Conservation (phyloP, 176 grass and related monocot species). For the Carex pumila region DNA sequence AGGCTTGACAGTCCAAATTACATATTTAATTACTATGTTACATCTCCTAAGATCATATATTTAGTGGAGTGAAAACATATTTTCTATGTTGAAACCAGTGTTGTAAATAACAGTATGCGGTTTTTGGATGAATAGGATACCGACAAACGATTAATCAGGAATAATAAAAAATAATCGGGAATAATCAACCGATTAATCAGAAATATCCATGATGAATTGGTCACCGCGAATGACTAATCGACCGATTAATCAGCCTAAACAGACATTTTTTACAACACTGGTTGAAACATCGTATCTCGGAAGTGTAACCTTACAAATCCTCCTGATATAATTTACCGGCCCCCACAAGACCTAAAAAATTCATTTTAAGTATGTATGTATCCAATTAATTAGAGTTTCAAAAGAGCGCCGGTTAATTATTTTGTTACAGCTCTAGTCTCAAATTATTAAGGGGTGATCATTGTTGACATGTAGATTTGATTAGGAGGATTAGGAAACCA, state of each 20-base stretch:
- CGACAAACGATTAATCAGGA: too few relatives aligned
- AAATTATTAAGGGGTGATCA: neutral
- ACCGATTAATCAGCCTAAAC: too few relatives aligned
- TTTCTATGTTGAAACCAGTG: neutral
- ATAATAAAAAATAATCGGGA: too few relatives aligned
- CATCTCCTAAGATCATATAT: neutral
- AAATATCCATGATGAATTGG: too few relatives aligned
- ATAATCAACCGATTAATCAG: too few relatives aligned
- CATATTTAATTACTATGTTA: neutral
- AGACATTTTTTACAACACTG: too few relatives aligned
- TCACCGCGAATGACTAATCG: too few relatives aligned
- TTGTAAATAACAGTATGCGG: too few relatives aligned
- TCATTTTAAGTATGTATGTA: neutral
- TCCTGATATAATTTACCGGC: neutral
- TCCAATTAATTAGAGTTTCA: neutral
- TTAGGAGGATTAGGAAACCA: neutral
- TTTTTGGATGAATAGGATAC: too few relatives aligned
- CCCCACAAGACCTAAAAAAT: neutral
- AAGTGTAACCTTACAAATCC: neutral
- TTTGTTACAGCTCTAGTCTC: neutral
- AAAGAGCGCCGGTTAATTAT: neutral
- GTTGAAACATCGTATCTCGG: neutral
- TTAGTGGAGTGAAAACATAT: neutral
- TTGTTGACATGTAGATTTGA: neutral
- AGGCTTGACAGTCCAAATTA: neutral